Evolutionary conservation across 495 filamentous ascomycete genomes (phyloP).

Genomic region (Podospora tetraspora): DNA sequence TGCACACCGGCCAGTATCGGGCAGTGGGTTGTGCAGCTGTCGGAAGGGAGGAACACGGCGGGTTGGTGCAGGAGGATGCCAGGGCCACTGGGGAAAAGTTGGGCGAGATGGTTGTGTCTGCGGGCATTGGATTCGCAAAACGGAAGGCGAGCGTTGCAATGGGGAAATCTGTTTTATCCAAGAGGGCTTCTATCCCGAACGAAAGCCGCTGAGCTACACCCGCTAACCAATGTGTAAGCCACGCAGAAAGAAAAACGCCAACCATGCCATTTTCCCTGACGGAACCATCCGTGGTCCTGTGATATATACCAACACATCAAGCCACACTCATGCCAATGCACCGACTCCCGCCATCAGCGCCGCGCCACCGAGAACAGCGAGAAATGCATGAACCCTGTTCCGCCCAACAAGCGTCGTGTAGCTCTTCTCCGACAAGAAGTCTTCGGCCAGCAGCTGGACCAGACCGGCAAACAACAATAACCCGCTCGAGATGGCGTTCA

Average conservation of each 20-base stretch:
- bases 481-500: slow-evolving; percentile 85
- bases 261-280: background rate
- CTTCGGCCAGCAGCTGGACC: slow-evolving; percentile 87
- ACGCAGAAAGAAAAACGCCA: slow-evolving; percentile 5
- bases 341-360: slow-evolving; percentile 83
- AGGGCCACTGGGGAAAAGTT: too few species aligned
- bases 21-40: slow-evolving; percentile 22
- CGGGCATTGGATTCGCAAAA: too few species aligned
- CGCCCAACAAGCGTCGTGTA: slow-evolving; percentile 67
- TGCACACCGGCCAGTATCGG: slow-evolving; percentile 26
- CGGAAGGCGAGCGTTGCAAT: background rate
- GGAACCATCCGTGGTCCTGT: background rate
- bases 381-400: slow-evolving; percentile 67
- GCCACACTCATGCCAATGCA: slow-evolving; percentile 64
- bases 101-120: too few species aligned
- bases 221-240: background rate
- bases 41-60: background rate
- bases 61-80: too few species aligned
- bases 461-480: slow-evolving; percentile 85
- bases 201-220: background rate
- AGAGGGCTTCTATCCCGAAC: background rate
- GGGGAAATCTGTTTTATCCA: background rate
- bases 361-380: slow-evolving; percentile 70
- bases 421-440: slow-evolving; percentile 86
- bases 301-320: background rate